Percentiles rank a stretch among this genome's conserved stretches.
Evolutionary conservation across 1,284 basidiomycete species (phyloP).

Genomic region (Sanghuangporus weigelae): DNA sequence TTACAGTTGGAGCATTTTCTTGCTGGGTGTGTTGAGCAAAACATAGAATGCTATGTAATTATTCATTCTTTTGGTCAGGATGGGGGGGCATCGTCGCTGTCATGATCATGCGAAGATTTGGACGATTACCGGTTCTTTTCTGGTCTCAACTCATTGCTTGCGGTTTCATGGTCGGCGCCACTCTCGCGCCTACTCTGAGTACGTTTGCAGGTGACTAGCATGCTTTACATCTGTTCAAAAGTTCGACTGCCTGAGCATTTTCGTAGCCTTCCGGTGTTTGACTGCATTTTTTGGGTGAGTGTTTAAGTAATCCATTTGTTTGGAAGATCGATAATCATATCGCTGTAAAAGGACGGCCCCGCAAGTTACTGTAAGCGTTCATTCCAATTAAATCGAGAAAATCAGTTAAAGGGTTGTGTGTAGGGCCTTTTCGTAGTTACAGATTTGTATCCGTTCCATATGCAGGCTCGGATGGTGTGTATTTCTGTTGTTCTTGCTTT

Average conservation of each 20-base stretch:
- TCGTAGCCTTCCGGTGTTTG: conserved; percentile 61
- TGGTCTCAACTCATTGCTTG: conserved; percentile 55
- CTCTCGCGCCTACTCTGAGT: conserved; percentile 47
- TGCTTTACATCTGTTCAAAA: background rate
- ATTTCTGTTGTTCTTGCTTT: too few species aligned
- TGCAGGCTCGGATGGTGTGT: conserved; percentile 62
- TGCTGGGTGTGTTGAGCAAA: conserved; percentile 39
- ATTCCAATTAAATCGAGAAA: background rate
- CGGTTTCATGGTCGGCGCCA: conserved; percentile 46
- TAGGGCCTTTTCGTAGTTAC: conserved; percentile 63
- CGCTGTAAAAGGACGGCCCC: conserved; percentile 50
- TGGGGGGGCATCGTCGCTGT: conserved; percentile 58
- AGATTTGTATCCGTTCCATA: conserved; percentile 71
- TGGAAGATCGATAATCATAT: background rate
- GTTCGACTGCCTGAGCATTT: conserved; percentile 10
- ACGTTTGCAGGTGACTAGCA: conserved; percentile 43
- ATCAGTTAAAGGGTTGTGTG: background rate
- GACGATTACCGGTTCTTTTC: conserved; percentile 57
- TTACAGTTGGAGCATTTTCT: conserved; percentile 61
- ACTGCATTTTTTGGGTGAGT: conserved; percentile 63
- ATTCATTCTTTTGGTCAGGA: conserved; percentile 30
- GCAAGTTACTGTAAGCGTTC: conserved; percentile 55
- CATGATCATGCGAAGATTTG: conserved; percentile 51
- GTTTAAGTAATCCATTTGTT: too few species aligned
- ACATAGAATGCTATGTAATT: background rate